Evolutionary conservation across 768 basidiomycete genomes (phyloP), one percentile per base, ranked within the genome.

Genomic region (Strobilomyces confusus): DNA sequence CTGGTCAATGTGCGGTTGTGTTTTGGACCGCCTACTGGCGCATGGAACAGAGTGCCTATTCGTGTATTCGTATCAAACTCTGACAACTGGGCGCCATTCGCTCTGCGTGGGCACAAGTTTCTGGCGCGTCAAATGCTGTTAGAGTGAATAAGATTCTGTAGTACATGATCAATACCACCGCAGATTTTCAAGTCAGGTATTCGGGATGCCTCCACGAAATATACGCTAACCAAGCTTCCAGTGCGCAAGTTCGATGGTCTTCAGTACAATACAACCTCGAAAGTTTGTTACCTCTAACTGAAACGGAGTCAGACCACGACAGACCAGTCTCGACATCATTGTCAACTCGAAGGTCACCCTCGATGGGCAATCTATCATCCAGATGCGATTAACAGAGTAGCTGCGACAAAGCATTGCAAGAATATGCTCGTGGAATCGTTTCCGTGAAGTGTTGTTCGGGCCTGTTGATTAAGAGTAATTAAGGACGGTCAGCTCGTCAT

Each of bases 11-110:
- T 93, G 94, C 73, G 91, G 89, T 22, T 93, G 95, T 58, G 84
- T 94, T 48, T 80, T 98, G 58, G 92, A 95, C 67, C 86, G 91
- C 72, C 81, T 98, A 40, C 74, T 98, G 51, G 76, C 86, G 11
- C 88, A 91, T 59, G 95, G 95, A 72, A 97, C 95, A 71, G 92
- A 98, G 74, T 98, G 95, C 74, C 82, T 97, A 62, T 98, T 97
- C 68, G 91, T 94, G n/a, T 49, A 95, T 93, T n/a, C n/a, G n/a
- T n/a, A n/a, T n/a, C n/a, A 72, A 98, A 98, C 80, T 93, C 93
- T 44, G 95, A 97, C 73, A 97, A 97, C 72, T 72, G 67, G 94
- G 94, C 68, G 95, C 93, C 58, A 86, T 50, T 48, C 17, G 20
- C 25, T 41, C 41, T 44, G 20, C n/a, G 49, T 51, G 29, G 37